Percentiles rank a stretch among this genome's conserved stretches.
Conservation (phyloP, 1,284 basidiomycete genomes). For the Polyporus tsugae region DNA sequence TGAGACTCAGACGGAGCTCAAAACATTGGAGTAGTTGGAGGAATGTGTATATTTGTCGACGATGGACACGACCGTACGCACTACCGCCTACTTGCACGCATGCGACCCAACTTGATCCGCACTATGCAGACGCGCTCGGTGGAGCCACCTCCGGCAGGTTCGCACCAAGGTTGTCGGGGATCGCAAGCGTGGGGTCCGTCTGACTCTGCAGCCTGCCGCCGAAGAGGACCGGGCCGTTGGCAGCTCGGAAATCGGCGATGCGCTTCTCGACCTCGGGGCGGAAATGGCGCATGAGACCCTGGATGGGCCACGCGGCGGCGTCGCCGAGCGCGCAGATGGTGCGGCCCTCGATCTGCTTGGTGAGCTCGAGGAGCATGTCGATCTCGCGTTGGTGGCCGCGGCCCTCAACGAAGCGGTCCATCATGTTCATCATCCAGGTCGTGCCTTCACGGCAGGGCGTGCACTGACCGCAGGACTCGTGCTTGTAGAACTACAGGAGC, state of each 20-base stretch:
- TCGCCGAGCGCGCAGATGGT: constrained; percentile 98
- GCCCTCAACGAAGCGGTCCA: constrained; percentile 92
- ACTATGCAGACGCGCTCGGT: constrained; percentile 17
- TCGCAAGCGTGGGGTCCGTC: constrained; percentile 75
- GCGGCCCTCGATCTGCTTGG: constrained; percentile 96
- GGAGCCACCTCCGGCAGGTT: constrained; percentile 47
- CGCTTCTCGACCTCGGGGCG: constrained; percentile 92
- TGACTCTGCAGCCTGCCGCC: constrained; percentile 85
- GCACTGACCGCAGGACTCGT: constrained; percentile 99
- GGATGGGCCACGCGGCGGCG: constrained; percentile 98
- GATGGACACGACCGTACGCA: not conserved
- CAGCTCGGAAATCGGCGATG: constrained; percentile 81
- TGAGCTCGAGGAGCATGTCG: constrained; percentile 95
- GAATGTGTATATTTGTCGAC: not conserved
- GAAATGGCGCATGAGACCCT: constrained; percentile 97
- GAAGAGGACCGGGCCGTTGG: constrained; percentile 88
- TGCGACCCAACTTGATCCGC: no score
- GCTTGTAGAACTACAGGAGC: constrained; percentile 85
- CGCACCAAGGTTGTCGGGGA: constrained; percentile 84
- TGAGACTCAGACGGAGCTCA: not conserved
- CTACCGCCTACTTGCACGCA: not conserved
- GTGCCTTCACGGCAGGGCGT: constrained; percentile 97
- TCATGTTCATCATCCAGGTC: constrained; percentile 99
- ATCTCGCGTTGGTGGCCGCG: constrained; percentile 93
- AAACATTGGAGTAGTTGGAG: not conserved